A percentile compares a stretch with the other conserved stretches of the same genome.
These are phyloP conservation scores for Rhizophagus clarus DNA, from an alignment of 192 early-diverging fungal genomes.

Conservation along the genomic window DNA sequence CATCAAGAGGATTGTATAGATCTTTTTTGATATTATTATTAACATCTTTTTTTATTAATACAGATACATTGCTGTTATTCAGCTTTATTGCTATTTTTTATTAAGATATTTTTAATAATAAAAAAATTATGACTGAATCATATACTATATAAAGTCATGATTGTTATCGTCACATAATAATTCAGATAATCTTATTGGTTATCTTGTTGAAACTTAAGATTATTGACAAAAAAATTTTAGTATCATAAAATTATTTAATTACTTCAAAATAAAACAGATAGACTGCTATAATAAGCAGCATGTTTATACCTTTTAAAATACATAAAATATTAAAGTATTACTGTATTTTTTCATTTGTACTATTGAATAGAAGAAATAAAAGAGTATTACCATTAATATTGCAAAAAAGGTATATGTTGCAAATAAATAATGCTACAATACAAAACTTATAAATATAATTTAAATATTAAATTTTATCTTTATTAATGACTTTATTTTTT, in stretches of 20 bases:
- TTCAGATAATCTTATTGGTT: too few species aligned
- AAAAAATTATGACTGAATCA: too few species aligned
- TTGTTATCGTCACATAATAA: too few species aligned
- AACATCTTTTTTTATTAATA: background rate
- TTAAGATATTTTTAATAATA: background rate
- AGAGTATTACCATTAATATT: background rate
- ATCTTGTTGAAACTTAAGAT: too few species aligned
- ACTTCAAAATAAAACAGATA: background rate
- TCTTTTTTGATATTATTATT: background rate
- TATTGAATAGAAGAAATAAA: background rate
- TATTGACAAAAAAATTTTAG: too few species aligned
- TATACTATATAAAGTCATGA: too few species aligned
- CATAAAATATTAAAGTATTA: background rate
- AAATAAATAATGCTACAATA: background rate
- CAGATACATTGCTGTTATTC: background rate
- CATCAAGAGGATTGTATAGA: background rate
- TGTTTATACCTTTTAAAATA: background rate
- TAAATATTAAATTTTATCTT: background rate
- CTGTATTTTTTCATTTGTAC: background rate
- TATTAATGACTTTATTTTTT: background rate
- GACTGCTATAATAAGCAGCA: background rate
- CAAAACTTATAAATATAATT: background rate
- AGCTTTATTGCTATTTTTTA: background rate
- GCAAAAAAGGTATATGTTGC: slow-evolving; percentile 8
- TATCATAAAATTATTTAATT: too few species aligned